These are phyloP conservation scores for Cyclotella choctawhatcheeana DNA, from an alignment of 108 stramenopile genomes.

Conservation along the genomic window DNA sequence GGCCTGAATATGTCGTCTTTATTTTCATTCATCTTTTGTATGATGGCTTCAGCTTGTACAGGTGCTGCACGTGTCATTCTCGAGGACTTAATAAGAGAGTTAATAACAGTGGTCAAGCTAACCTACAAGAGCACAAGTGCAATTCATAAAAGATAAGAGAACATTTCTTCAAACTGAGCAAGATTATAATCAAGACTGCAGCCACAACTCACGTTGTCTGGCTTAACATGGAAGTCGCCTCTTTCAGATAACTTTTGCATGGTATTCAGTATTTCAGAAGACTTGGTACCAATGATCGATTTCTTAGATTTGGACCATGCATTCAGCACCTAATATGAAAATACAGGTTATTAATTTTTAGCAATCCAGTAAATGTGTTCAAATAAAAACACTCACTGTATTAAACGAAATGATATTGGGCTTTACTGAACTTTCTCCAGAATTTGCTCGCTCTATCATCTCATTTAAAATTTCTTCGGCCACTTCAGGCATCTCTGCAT, in stretches of 20 bases:
- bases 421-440: slow-evolving; percentile 26
- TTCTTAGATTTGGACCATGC: slow-evolving; percentile 45
- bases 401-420: slow-evolving; percentile 45
- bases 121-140: slow-evolving; percentile 3
- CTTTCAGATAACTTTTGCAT: slow-evolving; percentile 46
- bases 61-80: slow-evolving; percentile 30
- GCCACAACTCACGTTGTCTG: slow-evolving; percentile 34
- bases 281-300: background rate
- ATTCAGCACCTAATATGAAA: slow-evolving; percentile 23
- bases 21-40: slow-evolving; percentile 53
- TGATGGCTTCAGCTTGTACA: slow-evolving; percentile 48
- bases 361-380: background rate
- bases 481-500: slow-evolving; percentile 20
- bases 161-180: background rate
- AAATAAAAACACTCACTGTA: slow-evolving; percentile 22
- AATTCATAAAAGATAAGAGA: background rate
- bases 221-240: slow-evolving; percentile 37
- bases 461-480: slow-evolving; percentile 45
- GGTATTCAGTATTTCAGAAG: slow-evolving; percentile 32
- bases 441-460: slow-evolving; percentile 31
- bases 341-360: background rate
- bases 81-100: slow-evolving; percentile 29
- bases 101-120: slow-evolving; percentile 51
- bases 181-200: background rate
- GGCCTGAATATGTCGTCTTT: slow-evolving; percentile 36